Base-by-base conservation (phyloP, 2,329 filamentous ascomycete species). In the Calonectria leucothoes region DNA sequence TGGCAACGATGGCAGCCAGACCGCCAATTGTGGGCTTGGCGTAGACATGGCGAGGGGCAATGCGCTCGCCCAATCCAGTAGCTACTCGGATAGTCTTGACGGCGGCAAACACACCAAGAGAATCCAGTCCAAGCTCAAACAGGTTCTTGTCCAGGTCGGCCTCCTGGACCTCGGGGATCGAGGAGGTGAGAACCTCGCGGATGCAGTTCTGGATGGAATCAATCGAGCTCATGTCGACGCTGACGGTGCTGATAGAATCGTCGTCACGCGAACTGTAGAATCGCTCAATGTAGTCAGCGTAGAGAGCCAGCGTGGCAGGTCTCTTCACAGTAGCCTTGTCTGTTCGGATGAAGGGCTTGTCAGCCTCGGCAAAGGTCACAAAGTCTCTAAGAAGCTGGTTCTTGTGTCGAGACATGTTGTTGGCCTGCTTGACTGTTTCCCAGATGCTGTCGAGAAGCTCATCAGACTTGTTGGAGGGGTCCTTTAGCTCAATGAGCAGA, bases 291-390 rank as follows among this genome's bases (percentile, higher is more conserved):
- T 89, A 88, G 1, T 84, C 75, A 2, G 78, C 78, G 63, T 88
- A 90, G 1, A 86, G 78, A 2, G 78, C 73, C 10, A 85, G 69
- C 2, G 87, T 87, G 0, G 82, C 81, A 0, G 81, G 81, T 4
- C 87, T 83, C 77, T 87, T 85, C 5, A 88, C 82, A 0, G 83
- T 87, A 0, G 86, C 85, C 76, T 90, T 89, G 17, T 86, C 84
- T 0, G 88, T 87, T 20, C 81, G 83, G 4, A 84, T 75, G 63
- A 89, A 88, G 0, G 86, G 85, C 77, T 87, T 87, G 4, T 82
- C 80, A 15, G 81, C 81, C 14, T 84, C 81, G 0, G 86, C 80
- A 63, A 89, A 81, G 0, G 84, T 79, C 35, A 89, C 83, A 67
- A 84, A 86, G 33, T 83, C 82, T 72, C 83, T 85, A 65, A 82